Evolutionary conservation across 2,329 filamentous ascomycete genomes (phyloP), one percentile per base, ranked within the genome.

Genomic region (Aureobasidium subglaciale): DNA sequence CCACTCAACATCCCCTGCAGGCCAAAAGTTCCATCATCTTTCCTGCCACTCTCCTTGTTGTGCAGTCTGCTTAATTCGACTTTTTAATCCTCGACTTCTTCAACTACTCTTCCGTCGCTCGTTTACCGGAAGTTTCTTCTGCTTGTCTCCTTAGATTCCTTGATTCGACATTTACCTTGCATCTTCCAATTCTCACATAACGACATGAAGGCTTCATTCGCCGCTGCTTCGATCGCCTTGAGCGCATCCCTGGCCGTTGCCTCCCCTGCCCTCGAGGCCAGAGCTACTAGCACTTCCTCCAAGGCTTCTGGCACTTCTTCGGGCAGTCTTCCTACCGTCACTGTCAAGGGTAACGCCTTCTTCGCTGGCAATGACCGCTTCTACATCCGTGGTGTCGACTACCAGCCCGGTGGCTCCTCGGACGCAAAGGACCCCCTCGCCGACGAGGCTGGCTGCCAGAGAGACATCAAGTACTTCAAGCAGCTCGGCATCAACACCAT

Each of bases 401-500:
- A 70, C 63, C 67, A 70, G 50, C 60, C 66, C 62, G 81, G 81
- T 64, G 84, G 84, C 59, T 79, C 82, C 11, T 84, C 82, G 52
- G 70, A 83, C 38, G 71, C 82, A 48, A 73, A 74, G 55, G 90
- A 96, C 68, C 90, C 90, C 59, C 85, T 96, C 53, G 84, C 88
- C 59, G 85, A 95, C 64, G 67, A 75, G 22, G 71, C 71, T 3
- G 73, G 78, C 66, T 96, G 91, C 81, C 79, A 82, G 70, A 86
- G 90, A 61, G 90, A 95, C 67, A 86, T 96, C 63, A 73, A 75
- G 50, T 78, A 89, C 69, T 95, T 96, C 83, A 82, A 88, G 76
- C 81, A 90, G 62, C 79, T 96, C 49, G 90, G 90, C 46, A 77
- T 96, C 74, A 96, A 96, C 78, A 90, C 90, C 24, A 79, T 96